A percentile compares a stretch with the other conserved stretches of the same genome.
These are phyloP conservation scores for Paraphoma chrysanthemicola DNA, from an alignment of 2,329 filamentous ascomycete genomes.

Conservation along the genomic window DNA sequence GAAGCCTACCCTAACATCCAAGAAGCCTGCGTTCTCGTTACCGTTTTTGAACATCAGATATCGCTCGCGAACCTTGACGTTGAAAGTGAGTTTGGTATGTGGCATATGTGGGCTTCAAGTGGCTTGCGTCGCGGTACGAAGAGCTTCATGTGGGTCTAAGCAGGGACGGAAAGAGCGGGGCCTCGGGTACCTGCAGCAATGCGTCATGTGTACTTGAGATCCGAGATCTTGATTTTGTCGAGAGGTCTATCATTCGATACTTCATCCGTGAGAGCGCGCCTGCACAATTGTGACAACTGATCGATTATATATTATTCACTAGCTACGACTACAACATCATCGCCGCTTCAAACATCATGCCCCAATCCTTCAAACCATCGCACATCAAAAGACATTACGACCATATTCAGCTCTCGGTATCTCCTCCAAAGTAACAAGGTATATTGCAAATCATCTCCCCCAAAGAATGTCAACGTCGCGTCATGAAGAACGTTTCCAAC, in stretches of 20 bases:
- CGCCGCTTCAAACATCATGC: constrained; percentile 5
- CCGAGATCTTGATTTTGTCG: background rate
- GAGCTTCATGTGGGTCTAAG: constrained; percentile 9
- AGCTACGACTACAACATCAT: constrained; percentile 2
- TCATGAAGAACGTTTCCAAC: constrained; percentile 39
- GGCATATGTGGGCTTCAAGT: background rate
- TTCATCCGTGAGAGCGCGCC: no score
- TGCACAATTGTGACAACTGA: background rate
- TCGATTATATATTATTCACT: constrained; percentile 6
- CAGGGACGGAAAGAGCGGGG: constrained; percentile 3
- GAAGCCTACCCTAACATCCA: no score
- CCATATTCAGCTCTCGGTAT: background rate
- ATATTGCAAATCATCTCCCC: constrained; percentile 21
- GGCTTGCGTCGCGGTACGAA: constrained; percentile 4
- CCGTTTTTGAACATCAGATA: no score
- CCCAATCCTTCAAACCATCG: constrained; percentile 10
- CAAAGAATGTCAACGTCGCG: constrained; percentile 41
- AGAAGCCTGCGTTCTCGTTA: no score
- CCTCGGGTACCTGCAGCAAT: background rate
- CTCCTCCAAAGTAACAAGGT: constrained; percentile 16
- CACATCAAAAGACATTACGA: constrained; percentile 9
- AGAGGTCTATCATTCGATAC: background rate
- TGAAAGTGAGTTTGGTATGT: background rate
- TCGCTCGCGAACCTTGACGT: no score
- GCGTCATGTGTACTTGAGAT: background rate